Percentiles rank a stretch among this genome's conserved stretches.
Evolutionary conservation across 805 yeast species (phyloP).

Genomic region (Aciculoconidium aculeatum): DNA sequence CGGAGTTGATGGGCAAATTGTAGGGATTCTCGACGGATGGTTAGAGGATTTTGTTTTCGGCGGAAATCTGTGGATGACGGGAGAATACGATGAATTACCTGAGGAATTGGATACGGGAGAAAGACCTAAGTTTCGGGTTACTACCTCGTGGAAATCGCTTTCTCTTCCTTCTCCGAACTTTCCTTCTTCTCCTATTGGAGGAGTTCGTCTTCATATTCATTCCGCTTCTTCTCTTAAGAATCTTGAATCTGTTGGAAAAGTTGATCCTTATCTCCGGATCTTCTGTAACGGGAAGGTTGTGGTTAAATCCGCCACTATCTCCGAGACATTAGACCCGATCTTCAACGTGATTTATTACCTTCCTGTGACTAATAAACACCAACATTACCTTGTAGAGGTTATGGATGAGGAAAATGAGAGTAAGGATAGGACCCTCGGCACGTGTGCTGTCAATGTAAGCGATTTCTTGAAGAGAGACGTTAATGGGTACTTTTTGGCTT

Average conservation of each 20-base stretch:
- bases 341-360: slow-evolving; percentile 55
- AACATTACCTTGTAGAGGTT: slow-evolving; percentile 50
- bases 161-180: slow-evolving; percentile 42
- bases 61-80: slow-evolving; percentile 44
- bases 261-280: slow-evolving; percentile 69
- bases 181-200: slow-evolving; percentile 60
- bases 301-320: slow-evolving; percentile 50
- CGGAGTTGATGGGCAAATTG: slow-evolving; percentile 45
- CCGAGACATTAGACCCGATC: slow-evolving; percentile 49
- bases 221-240: slow-evolving; percentile 47
- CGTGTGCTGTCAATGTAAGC: slow-evolving; percentile 43
- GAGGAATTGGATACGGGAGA: no score
- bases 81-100: no score
- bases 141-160: slow-evolving; percentile 68
- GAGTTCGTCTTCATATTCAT: slow-evolving; percentile 53
- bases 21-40: slow-evolving; percentile 49
- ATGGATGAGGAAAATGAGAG: slow-evolving; percentile 64
- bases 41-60: slow-evolving; percentile 52
- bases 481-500: slow-evolving; percentile 42
- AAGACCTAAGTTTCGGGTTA: slow-evolving; percentile 43
- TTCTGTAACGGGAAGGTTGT: slow-evolving; percentile 51
- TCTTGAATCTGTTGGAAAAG: slow-evolving; percentile 62
- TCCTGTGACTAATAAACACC: slow-evolving; percentile 57
- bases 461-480: slow-evolving; percentile 44
- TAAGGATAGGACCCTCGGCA: slow-evolving; percentile 61